phyloP scores from a whole-genome alignment of 1,284 basidiomycete species.

The Rhodotorula glutinis region DNA sequence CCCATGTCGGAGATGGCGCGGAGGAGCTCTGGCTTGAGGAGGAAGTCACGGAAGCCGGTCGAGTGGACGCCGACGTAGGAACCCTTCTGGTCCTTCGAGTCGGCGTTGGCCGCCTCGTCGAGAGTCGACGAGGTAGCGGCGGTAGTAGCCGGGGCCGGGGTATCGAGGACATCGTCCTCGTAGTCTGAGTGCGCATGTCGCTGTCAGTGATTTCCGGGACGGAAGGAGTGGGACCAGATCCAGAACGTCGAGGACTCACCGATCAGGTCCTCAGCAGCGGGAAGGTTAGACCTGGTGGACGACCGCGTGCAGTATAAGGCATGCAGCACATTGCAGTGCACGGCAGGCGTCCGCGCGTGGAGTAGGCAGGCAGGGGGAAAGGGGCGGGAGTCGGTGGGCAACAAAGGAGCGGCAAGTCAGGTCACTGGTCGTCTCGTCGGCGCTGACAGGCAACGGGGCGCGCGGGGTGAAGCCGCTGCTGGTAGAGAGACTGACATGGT shows the following conservation, averaged over 20 bases:
- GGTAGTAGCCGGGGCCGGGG: constrained; percentile 51
- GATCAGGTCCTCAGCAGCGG: constrained; percentile 36
- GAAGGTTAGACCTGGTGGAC: constrained; percentile 13
- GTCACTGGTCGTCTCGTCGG: not conserved
- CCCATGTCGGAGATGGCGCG: constrained; percentile 98
- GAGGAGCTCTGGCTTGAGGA: constrained; percentile 93
- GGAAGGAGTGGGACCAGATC: not conserved
- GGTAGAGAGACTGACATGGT: not conserved
- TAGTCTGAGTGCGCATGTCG: constrained; percentile 32
- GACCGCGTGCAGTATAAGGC: not conserved
- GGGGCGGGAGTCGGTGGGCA: not conserved
- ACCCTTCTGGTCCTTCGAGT: constrained; percentile 81
- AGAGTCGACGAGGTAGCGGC: constrained; percentile 45
- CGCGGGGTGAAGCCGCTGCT: not conserved
- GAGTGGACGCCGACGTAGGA: constrained; percentile 97
- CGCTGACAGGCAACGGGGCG: not conserved
- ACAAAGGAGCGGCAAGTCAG: not conserved
- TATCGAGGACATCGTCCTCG: constrained; percentile 66
- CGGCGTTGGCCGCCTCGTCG: constrained; percentile 59
- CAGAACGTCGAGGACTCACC: constrained; percentile 17
- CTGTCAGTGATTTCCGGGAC: not conserved
- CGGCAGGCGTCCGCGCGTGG: not conserved
- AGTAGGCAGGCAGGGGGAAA: not conserved
- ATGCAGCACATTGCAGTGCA: not conserved
- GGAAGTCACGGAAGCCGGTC: constrained; percentile 70